Percentiles rank a stretch among this genome's conserved stretches.
Conservation (phyloP, 441 rosid species). For the Adansonia grandidieri region DNA sequence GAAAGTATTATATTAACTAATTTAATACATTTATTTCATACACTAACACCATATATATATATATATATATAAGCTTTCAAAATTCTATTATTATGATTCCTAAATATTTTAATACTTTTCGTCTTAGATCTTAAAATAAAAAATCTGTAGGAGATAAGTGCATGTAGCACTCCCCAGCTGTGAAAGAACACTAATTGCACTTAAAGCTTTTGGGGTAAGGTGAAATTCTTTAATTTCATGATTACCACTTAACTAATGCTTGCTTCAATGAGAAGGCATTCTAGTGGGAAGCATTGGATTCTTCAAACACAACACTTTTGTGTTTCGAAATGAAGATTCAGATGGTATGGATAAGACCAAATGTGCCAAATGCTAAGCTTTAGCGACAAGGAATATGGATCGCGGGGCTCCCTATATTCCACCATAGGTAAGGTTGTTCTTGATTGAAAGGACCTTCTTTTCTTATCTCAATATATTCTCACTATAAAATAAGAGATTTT, state of each 20-base stretch:
- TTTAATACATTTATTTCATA: too few relatives aligned
- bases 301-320: conserved; percentile 31
- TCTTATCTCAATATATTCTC: not conserved
- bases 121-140: too few relatives aligned
- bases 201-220: not conserved
- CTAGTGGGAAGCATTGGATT: conserved; percentile 53
- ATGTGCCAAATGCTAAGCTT: conserved; percentile 41
- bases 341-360: conserved; percentile 47
- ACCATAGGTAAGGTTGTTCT: not conserved
- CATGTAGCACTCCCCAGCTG: too few relatives aligned
- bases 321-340: conserved; percentile 39
- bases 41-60: too few relatives aligned
- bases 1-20: too few relatives aligned
- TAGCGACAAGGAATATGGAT: conserved; percentile 27
- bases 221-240: conserved; percentile 21
- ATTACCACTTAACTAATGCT: not conserved
- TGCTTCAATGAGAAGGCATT: conserved; percentile 41
- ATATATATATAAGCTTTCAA: too few relatives aligned
- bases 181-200: not conserved
- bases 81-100: too few relatives aligned
- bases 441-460: not conserved
- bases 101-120: too few relatives aligned
- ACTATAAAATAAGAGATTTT: not conserved
- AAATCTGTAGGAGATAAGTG: too few relatives aligned
- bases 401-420: conserved; percentile 32